Evolutionary conservation across 768 basidiomycete species (phyloP).

Genomic region (Tulasnella sp.): DNA sequence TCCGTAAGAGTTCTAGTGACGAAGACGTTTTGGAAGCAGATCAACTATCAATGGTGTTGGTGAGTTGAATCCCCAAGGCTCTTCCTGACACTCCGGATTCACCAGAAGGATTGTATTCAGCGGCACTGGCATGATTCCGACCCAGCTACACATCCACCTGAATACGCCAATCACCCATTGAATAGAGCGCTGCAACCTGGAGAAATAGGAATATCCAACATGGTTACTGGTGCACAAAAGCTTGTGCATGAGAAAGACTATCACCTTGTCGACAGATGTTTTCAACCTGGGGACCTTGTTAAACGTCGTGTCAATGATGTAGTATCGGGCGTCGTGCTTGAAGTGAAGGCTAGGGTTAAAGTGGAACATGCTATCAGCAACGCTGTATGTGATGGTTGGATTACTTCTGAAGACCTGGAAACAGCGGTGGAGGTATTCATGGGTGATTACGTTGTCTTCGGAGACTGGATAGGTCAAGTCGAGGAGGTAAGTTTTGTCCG

Average conservation of each 20-base stretch:
- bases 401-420: slow-evolving; percentile 42
- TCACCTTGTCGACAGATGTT: slow-evolving; percentile 57
- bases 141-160: slow-evolving; percentile 34
- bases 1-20: slow-evolving; percentile 25
- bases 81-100: too few relatives aligned
- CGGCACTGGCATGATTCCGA: slow-evolving; percentile 85
- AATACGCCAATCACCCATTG: slow-evolving; percentile 40
- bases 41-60: slow-evolving; percentile 52
- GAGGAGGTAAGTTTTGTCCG: slow-evolving; percentile 47
- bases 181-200: slow-evolving; percentile 62
- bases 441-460: slow-evolving; percentile 62
- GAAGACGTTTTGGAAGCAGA: slow-evolving; percentile 29
- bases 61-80: slow-evolving; percentile 24
- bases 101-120: too few relatives aligned
- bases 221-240: slow-evolving; percentile 41
- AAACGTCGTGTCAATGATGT: slow-evolving; percentile 66
- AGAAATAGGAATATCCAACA: slow-evolving; percentile 71
- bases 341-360: slow-evolving; percentile 46
- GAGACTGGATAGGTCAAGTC: slow-evolving; percentile 86
- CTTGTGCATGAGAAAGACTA: slow-evolving; percentile 61
- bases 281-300: slow-evolving; percentile 69
- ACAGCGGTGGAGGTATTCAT: slow-evolving; percentile 49
- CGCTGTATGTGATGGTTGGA: slow-evolving; percentile 49
- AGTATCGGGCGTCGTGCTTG: slow-evolving; percentile 61
- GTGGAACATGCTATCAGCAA: slow-evolving; percentile 62